Evolutionary conservation across 352 stramenopile species (phyloP), one percentile per base, ranked within the genome.

Genomic region (Globisporangium polare): DNA sequence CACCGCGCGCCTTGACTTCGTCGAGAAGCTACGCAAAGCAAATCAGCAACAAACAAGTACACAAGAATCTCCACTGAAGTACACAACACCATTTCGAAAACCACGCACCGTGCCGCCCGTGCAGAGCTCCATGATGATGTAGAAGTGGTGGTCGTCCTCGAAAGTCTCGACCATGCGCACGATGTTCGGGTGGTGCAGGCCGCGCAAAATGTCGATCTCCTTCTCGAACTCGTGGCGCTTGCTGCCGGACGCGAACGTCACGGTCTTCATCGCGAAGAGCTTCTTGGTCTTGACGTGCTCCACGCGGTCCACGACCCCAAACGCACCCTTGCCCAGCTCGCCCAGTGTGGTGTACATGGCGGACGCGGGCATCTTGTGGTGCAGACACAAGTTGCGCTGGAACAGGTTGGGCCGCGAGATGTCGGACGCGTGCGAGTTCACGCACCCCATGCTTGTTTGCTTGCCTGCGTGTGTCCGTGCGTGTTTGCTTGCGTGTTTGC

Each of bases 101-200:
- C 0, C n/a, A 45, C 33, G 26, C 62, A 61, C 41, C 52, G 81
- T 91, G 56, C 84, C 84, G 4, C 75, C 77, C 9, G 74, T 67
- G 41, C 78, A 83, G 29, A 94, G 78, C 63, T 94, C 84, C 84
- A 94, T 94, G 74, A 94, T 89, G 66, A 94, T 92, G 62, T 88
- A 89, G 62, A 94, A 92, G 56, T 91, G 80, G 51, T 87, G 69
- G 33, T 74, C 63, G 37, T 89, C 79, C 63, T 94, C 83, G 39
- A 80, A 94, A 1, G 84, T 94, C 59, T 94, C 84, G 6, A 92
- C 49, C 75, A 94, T 88, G 18, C 76, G 75, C 58, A 94, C 84
- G 42, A 94, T 92, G 54, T 86, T 90, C 20, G 83, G 80, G 57
- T 94, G 84, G 58, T 94, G 84, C 50, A 94, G 53, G 1, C 85